Evolutionary conservation across 306 rosid species (phyloP), one percentile per base, ranked within the genome.

Genomic region (Clitoria ternatea): DNA sequence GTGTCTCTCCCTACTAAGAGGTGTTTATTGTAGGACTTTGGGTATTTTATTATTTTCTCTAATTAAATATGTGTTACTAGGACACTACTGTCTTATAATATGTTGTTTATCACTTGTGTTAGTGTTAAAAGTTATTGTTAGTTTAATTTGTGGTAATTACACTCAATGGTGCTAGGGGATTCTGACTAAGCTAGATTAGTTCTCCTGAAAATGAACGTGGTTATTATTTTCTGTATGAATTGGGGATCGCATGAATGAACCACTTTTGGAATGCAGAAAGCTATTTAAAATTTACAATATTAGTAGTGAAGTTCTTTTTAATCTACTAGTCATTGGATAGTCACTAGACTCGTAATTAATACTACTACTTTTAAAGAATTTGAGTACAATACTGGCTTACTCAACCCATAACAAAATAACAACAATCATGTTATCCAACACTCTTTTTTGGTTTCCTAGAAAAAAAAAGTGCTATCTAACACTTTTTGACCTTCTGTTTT

Each of bases 1-100:
- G 90, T 12, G 85, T 90, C 78, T 86, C 93, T 74, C 97, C 92
- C 77, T 90, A 79, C 88, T 88, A 77, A 75, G 63, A 43, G 11
- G 52, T 36, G 57, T 40, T 72, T 20, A 33, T 5, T 57, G 52
- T 18, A 60, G 74, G 83, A 61, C 43, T 69, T 33, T 60, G 54
- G 19, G 72, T 17, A 52, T 67, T 26, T 67, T 26, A 13, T 44
- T 23, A 8, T 37, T 63, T 49, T 65, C 40, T 64, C 68, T 57
- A 23, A 29, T 69, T 73, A 77, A 39, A 76, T 67, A 42, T 15
- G 26, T 53, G 79, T 60, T 60, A 61, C 63, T 49, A 70, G 43
- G 81, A 81, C 48, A 35, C 42, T 19, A 35, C 42, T 19, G 62
- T 67, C 57, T 62, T 75, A 54, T 33, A 69, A 64, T 60, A 73